Evolutionary conservation across 768 basidiomycete genomes (phyloP).

Genomic region (Boletus vinaceobasis): DNA sequence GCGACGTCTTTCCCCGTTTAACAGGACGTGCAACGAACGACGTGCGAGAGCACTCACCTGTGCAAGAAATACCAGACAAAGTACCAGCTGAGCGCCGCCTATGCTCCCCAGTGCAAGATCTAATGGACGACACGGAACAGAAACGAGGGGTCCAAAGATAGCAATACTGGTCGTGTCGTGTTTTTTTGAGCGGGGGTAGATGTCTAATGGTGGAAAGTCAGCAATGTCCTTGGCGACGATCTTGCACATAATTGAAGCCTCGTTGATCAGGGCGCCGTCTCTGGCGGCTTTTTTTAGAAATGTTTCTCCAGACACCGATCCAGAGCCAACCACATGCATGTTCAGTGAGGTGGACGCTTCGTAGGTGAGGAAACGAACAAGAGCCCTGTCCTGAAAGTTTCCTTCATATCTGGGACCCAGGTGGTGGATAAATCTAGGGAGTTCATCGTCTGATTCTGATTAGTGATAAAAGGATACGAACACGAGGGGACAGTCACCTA

Average conservation of each 20-base stretch:
- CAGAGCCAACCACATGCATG: conserved; percentile 63
- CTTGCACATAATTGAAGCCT: conserved; percentile 41
- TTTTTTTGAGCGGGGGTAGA: not conserved
- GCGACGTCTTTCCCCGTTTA: conserved; percentile 50
- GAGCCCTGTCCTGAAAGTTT: conserved; percentile 67
- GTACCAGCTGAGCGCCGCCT: conserved; percentile 72
- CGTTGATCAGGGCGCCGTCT: conserved; percentile 39
- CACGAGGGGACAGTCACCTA: conserved; percentile 39
- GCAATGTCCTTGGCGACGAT: conserved; percentile 29
- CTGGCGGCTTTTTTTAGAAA: conserved; percentile 39
- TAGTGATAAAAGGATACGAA: conserved; percentile 5
- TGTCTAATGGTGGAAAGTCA: conserved; percentile 13
- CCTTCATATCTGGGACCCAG: conserved; percentile 76
- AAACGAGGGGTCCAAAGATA: conserved; percentile 51
- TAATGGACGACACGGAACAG: conserved; percentile 58
- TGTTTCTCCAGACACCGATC: conserved; percentile 37
- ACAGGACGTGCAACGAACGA: not conserved
- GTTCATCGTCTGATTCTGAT: conserved; percentile 53
- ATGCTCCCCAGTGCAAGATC: conserved; percentile 79
- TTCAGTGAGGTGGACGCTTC: conserved; percentile 81
- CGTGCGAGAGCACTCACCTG: conserved; percentile 41
- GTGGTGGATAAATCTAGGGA: conserved; percentile 74
- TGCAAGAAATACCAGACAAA: conserved; percentile 75
- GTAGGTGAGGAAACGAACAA: conserved; percentile 78
- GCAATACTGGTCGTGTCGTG: not conserved